Base-by-base conservation (phyloP, 371 early-diverging fungal species). In the Rhizomucor miehei region DNA sequence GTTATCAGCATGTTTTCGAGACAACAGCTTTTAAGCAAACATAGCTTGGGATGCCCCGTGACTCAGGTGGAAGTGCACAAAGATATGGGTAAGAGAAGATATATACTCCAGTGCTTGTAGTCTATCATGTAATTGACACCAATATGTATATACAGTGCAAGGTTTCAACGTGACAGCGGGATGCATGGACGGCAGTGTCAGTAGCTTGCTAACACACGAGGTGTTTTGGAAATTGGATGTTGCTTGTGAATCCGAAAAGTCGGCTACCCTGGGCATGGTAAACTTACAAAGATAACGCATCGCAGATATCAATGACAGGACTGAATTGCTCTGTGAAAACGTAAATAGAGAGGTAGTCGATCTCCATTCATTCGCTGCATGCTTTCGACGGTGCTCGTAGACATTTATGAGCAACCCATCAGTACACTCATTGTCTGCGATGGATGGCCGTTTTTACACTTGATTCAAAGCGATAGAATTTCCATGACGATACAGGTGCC, bases 111-210 rank as follows among this genome's bases (percentile, higher is more conserved):
- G 24, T 17, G 12, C 14, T 11, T 4, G 24, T 13, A 44, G 6
- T 39, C 2, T 44, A 14, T 12, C 12, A 14, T 12, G 35, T 20
- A 44, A 35, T 16, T 9, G 35, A 41, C 10, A n/a, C 34, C 24
- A n/a, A 12, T 34, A 34, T 24, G 34, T 48, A 13, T 46, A 14
- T 41, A 10, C 45, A 13, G 74, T 64, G 37, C 66, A 70, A 2
- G 75, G 76, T 11, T 74, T 65, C 51, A 73, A 79, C 21, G 69
- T 79, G 23, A 63, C 76, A 37, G 69, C 74, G 19, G 79, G 79
- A 5, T 71, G 71, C 54, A 66, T 64, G 17, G 62, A 62, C 52
- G 79, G 79, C 9, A 61, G 55, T 8, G 44, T 79, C 2, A 72
- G 69, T 5, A 68, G 75, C 37, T 76, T 79, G 54, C 70, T 65